Conservation (phyloP, 306 rosid species). For the Vigna hirtella region DNA sequence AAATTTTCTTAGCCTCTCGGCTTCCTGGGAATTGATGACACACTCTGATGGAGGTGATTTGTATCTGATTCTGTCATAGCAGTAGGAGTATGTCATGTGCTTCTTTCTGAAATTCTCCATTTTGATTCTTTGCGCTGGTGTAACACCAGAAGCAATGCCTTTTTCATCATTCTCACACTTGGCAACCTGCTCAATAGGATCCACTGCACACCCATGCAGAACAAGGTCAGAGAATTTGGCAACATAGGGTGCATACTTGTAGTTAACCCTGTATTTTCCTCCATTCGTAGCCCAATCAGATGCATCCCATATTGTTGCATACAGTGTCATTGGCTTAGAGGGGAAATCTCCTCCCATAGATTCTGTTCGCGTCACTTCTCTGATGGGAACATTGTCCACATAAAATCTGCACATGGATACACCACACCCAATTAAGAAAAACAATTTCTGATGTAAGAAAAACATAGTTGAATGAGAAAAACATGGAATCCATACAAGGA, state of each 20-base stretch:
- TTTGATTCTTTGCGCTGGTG: constrained; percentile 58
- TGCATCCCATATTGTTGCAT: constrained; percentile 98
- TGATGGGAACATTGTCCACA: constrained; percentile 82
- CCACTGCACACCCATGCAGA: constrained; percentile 86
- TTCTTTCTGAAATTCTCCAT: constrained; percentile 83
- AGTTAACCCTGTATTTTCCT: constrained; percentile 88
- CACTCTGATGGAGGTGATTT: constrained; percentile 73
- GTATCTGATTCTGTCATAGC: constrained; percentile 81
- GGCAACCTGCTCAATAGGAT: constrained; percentile 68
- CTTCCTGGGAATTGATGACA: constrained; percentile 70
- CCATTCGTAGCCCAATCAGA: constrained; percentile 98
- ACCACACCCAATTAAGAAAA: constrained; percentile 3
- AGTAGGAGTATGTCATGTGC: constrained; percentile 91
- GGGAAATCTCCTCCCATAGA: constrained; percentile 91
- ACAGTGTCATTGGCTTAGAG: constrained; percentile 89
- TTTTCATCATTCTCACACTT: constrained; percentile 55
- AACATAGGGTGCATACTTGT: constrained; percentile 89
- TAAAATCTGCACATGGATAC: constrained; percentile 65
- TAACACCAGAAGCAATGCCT: constrained; percentile 61
- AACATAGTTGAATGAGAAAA: not conserved
- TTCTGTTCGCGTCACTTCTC: constrained; percentile 73
- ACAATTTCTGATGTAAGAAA: no score
- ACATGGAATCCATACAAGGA: not conserved
- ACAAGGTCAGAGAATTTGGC: constrained; percentile 76
- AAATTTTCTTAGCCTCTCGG: constrained; percentile 69